phyloP scores from a whole-genome alignment of 192 early-diverging fungal genomes.

The Podila clonocystis region DNA sequence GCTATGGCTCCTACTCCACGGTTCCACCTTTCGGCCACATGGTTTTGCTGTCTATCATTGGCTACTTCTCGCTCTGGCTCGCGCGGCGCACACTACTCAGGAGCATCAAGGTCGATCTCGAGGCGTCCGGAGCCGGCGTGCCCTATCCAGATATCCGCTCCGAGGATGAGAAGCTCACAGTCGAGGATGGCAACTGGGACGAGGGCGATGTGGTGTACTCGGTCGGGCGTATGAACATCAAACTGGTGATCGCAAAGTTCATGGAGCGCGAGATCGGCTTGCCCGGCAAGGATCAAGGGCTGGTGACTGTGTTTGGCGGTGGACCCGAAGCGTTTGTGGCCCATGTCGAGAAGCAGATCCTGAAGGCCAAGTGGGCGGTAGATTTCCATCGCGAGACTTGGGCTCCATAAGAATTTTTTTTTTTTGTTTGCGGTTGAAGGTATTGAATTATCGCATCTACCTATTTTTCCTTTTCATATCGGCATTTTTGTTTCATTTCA shows the following conservation, averaged over 20 bases:
- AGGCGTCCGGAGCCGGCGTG: constrained; percentile 3
- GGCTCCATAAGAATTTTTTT: constrained; percentile 21
- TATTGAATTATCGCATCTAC: too few relatives aligned
- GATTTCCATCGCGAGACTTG: constrained; percentile 46
- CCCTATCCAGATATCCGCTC: constrained; percentile 32
- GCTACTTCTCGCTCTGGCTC: constrained; percentile 27
- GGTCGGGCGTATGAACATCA: constrained; percentile 33
- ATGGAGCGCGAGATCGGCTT: constrained; percentile 17
- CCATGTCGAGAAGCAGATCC: constrained; percentile 28
- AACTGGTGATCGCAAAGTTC: constrained; percentile 24
- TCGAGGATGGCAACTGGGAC: constrained; percentile 51
- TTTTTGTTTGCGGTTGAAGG: background rate
- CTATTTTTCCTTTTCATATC: too few relatives aligned
- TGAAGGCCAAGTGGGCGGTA: constrained; percentile 29
- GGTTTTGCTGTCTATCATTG: constrained; percentile 5
- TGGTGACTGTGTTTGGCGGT: constrained; percentile 44
- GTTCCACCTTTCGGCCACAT: constrained; percentile 16
- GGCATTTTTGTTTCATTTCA: too few relatives aligned
- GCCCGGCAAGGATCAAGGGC: background rate
- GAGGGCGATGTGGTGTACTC: constrained; percentile 49
- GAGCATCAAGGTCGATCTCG: background rate
- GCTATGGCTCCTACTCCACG: constrained; percentile 25
- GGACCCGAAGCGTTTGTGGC: constrained; percentile 50
- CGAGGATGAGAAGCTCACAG: constrained; percentile 40
- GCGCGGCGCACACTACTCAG: constrained; percentile 20